These are phyloP conservation scores for Monosporascus sp. DNA, from an alignment of 2,329 filamentous ascomycete species.

Conservation along the genomic window DNA sequence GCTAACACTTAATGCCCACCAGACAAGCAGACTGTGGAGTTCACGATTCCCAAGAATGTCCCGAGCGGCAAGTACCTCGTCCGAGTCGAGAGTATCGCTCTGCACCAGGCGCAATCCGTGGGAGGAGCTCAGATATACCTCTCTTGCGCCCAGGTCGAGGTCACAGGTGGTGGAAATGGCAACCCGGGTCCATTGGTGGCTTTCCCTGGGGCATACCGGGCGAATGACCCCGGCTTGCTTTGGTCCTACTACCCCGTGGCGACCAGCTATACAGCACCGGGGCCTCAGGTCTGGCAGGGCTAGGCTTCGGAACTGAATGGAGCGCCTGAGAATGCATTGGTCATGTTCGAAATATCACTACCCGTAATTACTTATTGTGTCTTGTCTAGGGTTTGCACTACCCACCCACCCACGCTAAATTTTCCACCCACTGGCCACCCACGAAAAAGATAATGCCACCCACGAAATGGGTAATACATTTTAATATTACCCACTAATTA, in stretches of 20 bases:
- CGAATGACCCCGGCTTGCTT: slow-evolving; percentile 21
- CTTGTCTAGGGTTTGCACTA: too few species aligned
- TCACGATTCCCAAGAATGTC: slow-evolving; percentile 27
- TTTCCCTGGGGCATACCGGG: slow-evolving; percentile 27
- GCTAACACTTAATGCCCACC: background rate
- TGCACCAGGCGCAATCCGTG: slow-evolving; percentile 26
- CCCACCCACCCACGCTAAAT: too few species aligned
- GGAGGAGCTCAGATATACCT: slow-evolving; percentile 30
- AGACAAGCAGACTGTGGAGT: slow-evolving; percentile 22
- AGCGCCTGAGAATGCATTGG: too few species aligned
- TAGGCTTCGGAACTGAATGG: background rate
- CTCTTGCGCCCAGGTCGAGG: slow-evolving; percentile 25
- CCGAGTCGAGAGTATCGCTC: slow-evolving; percentile 29
- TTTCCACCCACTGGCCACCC: too few species aligned
- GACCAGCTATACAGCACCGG: slow-evolving; percentile 22
- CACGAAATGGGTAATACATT: too few species aligned
- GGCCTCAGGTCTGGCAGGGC: slow-evolving; percentile 13
- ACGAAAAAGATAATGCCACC: too few species aligned
- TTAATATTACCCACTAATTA: too few species aligned
- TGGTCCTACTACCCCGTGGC: slow-evolving; percentile 24
- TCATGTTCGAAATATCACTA: too few species aligned
- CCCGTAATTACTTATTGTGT: too few species aligned
- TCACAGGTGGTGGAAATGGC: slow-evolving; percentile 24
- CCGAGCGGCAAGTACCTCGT: slow-evolving; percentile 31
- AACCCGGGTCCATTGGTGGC: slow-evolving; percentile 21